These are phyloP conservation scores for Nicotiana noctiflora DNA, from an alignment of 257 asterid species.

Conservation along the genomic window DNA sequence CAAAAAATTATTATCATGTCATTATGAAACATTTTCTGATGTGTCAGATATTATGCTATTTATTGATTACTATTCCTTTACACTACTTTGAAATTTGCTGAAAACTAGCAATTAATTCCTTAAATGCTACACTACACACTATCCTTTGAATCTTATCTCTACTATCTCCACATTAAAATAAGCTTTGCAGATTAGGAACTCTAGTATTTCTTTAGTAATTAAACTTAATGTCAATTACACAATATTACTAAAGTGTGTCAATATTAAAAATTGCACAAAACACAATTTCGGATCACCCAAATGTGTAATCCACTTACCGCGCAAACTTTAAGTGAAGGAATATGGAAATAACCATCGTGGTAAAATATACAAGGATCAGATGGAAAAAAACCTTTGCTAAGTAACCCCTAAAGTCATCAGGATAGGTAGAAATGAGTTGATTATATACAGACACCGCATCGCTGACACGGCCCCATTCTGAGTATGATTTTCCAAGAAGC, in stretches of 20 bases:
- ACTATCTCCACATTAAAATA: slow-evolving; percentile 2
- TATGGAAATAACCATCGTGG: not conserved
- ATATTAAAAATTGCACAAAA: not conserved
- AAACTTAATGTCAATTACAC: not conserved
- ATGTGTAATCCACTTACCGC: not conserved
- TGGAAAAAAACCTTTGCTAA: slow-evolving; percentile 69
- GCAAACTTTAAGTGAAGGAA: not conserved
- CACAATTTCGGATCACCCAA: not conserved
- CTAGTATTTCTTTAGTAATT: not conserved
- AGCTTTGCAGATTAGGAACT: not conserved
- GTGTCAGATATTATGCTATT: not conserved
- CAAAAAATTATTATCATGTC: not conserved
- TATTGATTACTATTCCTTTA: not conserved
- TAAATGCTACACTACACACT: not conserved
- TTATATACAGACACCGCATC: slow-evolving; percentile 87
- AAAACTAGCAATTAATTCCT: not conserved
- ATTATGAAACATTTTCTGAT: not conserved
- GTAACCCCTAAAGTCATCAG: slow-evolving; percentile 94
- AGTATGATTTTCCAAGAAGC: slow-evolving; percentile 90
- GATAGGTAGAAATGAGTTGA: slow-evolving; percentile 70
- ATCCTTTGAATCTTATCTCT: not conserved
- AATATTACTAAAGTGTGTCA: not conserved
- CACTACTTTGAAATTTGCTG: not conserved
- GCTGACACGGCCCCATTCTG: slow-evolving; percentile 93
- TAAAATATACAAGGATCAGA: slow-evolving; percentile 4